Evolutionary conservation across 106 monocot species (phyloP).

Genomic region (Dendrobium nobile): DNA sequence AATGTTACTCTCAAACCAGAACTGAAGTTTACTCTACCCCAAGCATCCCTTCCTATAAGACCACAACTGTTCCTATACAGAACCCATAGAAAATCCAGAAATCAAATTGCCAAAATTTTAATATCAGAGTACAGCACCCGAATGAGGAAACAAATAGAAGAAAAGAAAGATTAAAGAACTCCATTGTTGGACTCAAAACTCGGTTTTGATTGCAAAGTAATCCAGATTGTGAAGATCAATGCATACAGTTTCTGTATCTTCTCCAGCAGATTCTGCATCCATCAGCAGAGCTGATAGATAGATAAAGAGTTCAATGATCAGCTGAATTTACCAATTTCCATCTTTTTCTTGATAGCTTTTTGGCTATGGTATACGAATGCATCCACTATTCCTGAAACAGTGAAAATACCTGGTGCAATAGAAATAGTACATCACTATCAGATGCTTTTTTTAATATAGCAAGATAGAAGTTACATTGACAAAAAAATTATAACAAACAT

Average conservation of each 20-base stretch:
- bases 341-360: conserved; percentile 51
- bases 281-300: too few species aligned
- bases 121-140: background rate
- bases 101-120: background rate
- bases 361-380: conserved; percentile 48
- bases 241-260: background rate
- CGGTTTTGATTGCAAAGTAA: background rate
- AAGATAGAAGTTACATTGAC: background rate
- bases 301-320: background rate
- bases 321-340: conserved; percentile 26
- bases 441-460: background rate
- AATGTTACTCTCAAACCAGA: too few species aligned
- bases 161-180: background rate
- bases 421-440: background rate
- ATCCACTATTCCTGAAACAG: conserved; percentile 57
- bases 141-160: background rate
- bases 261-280: too few species aligned
- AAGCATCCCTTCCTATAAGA: background rate
- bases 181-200: background rate
- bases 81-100: background rate
- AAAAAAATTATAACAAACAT: too few species aligned
- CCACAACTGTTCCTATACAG: background rate
- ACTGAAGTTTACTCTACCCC: too few species aligned
- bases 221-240: background rate
- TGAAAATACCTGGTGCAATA: conserved; percentile 34